Conservation (phyloP, 192 early-diverging fungal genomes). For the Podila horticola region DNA sequence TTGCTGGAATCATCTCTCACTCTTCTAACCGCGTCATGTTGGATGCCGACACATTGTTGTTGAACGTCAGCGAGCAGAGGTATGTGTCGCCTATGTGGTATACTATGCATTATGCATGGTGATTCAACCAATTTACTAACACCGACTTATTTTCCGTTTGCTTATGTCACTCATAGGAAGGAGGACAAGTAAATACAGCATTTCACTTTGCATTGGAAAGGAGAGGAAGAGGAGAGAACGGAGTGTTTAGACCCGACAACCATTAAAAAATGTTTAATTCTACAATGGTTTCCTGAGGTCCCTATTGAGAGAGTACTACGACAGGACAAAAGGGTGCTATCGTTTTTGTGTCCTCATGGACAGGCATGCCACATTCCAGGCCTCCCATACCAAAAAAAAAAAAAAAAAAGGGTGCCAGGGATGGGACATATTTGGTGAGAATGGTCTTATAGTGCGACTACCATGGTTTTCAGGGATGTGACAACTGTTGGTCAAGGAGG, state of each 20-base stretch:
- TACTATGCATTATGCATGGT: background rate
- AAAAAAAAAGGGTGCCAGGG: no score
- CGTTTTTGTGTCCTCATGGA: no score
- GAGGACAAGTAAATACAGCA: background rate
- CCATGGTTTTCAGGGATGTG: no score
- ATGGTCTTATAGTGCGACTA: no score
- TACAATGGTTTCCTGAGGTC: no score
- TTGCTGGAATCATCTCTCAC: slow-evolving; percentile 82
- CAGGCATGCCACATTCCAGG: no score
- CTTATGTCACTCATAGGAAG: background rate
- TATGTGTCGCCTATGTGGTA: slow-evolving; percentile 6
- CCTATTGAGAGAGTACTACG: no score
- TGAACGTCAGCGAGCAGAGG: slow-evolving; percentile 77
- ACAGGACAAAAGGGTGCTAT: no score
- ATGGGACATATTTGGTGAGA: no score
- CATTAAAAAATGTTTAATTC: background rate
- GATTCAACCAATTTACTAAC: background rate
- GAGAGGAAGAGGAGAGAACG: background rate
- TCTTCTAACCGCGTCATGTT: slow-evolving; percentile 91
- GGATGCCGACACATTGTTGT: slow-evolving; percentile 88
- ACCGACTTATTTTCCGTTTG: no score
- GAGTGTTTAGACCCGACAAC: background rate
- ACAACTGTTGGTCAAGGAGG: no score
- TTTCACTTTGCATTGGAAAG: background rate
- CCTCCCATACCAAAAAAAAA: no score